Evolutionary conservation across 1,284 basidiomycete genomes (phyloP).

Genomic region (Austropuccinia psidii): DNA sequence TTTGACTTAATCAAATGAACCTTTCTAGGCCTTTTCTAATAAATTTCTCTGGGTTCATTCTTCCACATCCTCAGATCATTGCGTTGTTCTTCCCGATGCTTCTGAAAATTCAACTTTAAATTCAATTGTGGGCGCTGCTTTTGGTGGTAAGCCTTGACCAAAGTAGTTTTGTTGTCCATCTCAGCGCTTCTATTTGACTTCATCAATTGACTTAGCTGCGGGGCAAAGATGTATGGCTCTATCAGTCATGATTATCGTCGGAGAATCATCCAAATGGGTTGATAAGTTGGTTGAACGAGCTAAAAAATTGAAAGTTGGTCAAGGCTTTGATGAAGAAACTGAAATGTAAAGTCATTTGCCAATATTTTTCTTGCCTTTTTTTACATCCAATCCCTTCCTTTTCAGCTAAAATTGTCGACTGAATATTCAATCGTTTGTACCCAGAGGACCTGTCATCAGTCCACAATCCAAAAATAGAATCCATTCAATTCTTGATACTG

Average conservation of each 20-base stretch:
- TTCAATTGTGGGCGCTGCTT: conserved; percentile 87
- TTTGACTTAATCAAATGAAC: background rate
- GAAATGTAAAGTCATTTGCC: conserved; percentile 61
- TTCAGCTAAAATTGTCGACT: background rate
- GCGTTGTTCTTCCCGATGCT: conserved; percentile 89
- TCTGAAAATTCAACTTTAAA: conserved; percentile 91
- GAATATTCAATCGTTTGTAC: conserved; percentile 19
- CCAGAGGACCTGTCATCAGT: conserved; percentile 87
- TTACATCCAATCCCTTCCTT: background rate
- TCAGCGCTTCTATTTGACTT: background rate
- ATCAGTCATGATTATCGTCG: conserved; percentile 66
- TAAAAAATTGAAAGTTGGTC: conserved; percentile 69
- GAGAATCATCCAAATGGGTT: conserved; percentile 71
- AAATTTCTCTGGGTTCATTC: background rate
- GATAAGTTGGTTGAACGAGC: conserved; percentile 79
- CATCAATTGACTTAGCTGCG: conserved; percentile 56
- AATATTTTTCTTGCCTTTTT: background rate
- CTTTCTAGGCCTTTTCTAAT: background rate
- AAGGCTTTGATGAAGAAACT: conserved; percentile 77
- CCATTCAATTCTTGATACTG: conserved; percentile 67
- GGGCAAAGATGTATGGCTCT: conserved; percentile 71
- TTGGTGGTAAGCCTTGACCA: conserved; percentile 60
- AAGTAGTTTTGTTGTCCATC: background rate
- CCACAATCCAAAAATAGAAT: conserved; percentile 74
- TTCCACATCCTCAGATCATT: conserved; percentile 60